Evolutionary conservation across 176 grass and related monocot species (phyloP).

Genomic region (Ampelocalamus luodianensis): DNA sequence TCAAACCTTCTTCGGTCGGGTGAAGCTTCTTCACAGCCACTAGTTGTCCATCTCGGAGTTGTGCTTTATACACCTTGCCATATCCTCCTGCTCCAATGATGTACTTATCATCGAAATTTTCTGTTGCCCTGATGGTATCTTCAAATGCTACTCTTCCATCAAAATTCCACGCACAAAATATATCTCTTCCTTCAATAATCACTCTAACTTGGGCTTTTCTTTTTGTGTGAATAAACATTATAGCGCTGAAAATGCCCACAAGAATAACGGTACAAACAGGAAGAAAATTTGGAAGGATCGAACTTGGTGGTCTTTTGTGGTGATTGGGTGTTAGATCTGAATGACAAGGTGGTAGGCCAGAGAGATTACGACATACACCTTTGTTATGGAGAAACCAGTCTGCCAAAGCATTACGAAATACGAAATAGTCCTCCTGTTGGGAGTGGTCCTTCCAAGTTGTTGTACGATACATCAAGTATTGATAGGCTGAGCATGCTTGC

Average conservation of each 20-base stretch:
- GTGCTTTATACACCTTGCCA: constrained; percentile 19
- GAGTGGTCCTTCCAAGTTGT: no score
- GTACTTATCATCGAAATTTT: constrained; percentile 22
- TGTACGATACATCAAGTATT: no score
- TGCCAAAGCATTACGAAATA: background rate
- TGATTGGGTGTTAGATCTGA: background rate
- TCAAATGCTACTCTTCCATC: constrained; percentile 35
- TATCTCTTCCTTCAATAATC: background rate
- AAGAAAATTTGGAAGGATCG: no score
- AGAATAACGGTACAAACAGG: no score
- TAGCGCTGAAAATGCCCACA: no score
- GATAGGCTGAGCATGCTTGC: no score
- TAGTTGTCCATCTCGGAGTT: background rate
- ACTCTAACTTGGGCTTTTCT: no score
- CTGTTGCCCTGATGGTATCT: constrained; percentile 25
- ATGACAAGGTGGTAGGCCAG: constrained; percentile 1
- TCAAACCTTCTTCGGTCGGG: no score
- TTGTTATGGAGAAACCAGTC: constrained; percentile 36
- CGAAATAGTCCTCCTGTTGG: no score
- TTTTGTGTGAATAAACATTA: no score
- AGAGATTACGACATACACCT: constrained; percentile 34
- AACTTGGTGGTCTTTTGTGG: background rate
- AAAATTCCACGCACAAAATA: constrained; percentile 34
- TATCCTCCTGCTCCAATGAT: background rate
- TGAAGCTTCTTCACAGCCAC: constrained; percentile 34